phyloP scores from a whole-genome alignment of 306 rosid species.

The Delonix regia region DNA sequence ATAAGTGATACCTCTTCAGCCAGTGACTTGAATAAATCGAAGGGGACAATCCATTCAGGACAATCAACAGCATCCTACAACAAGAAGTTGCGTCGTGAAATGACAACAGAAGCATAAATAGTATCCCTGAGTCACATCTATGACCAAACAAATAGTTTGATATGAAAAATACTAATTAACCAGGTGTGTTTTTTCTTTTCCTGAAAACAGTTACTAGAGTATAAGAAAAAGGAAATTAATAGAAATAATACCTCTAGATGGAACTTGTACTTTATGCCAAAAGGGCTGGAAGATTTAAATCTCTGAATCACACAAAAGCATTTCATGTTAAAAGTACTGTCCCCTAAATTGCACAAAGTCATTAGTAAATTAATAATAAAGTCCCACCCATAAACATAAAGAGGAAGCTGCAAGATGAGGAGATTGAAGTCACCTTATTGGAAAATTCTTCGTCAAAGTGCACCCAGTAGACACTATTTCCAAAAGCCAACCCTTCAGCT shows the following conservation, averaged over 20 bases:
- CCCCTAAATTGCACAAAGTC: neutral
- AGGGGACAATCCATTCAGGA: constrained; percentile 97
- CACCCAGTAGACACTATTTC: constrained; percentile 89
- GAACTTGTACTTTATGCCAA: constrained; percentile 90
- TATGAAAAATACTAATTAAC: constrained; percentile 15
- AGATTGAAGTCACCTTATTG: constrained; percentile 61
- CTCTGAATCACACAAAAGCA: constrained; percentile 60
- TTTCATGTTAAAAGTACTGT: constrained; percentile 34
- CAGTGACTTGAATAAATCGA: constrained; percentile 74
- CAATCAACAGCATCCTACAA: constrained; percentile 98
- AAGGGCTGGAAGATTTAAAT: constrained; percentile 85
- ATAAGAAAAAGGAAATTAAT: neutral
- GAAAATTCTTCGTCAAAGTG: constrained; percentile 85
- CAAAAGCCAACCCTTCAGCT: constrained; percentile 86
- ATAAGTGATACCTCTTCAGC: constrained; percentile 79
- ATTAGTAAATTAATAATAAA: neutral
- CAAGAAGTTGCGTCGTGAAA: constrained; percentile 16
- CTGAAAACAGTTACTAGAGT: neutral
- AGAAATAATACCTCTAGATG: constrained; percentile 78
- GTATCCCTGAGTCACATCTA: neutral
- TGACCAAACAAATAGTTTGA: constrained; percentile 10
- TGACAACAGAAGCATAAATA: neutral
- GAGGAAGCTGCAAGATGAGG: constrained; percentile 7
- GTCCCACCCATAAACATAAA: neutral
- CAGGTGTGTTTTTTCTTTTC: neutral